Evolutionary conservation across 176 grass and related monocot genomes (phyloP).

Genomic region (Phoenix roebelenii): DNA sequence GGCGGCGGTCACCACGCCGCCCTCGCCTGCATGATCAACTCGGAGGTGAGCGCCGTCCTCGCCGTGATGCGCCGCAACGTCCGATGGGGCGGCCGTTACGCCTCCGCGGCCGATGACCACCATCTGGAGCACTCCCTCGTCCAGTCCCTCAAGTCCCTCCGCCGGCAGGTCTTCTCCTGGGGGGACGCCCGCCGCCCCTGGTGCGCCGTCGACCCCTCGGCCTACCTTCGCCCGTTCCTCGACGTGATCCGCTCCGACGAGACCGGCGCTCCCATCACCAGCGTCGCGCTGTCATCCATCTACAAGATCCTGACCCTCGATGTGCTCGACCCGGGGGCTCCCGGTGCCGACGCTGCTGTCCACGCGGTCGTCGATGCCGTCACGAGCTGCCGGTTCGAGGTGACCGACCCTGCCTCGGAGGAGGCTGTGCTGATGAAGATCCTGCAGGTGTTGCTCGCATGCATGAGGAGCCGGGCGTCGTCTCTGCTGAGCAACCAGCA

Average conservation of each 20-base stretch:
- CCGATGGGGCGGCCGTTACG: conserved; percentile 66
- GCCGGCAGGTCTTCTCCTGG: conserved; percentile 59
- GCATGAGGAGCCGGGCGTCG: conserved; percentile 54
- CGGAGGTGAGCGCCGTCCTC: conserved; percentile 88
- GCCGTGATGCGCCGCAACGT: conserved; percentile 98
- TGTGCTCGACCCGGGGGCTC: conserved; percentile 33
- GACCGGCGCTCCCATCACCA: conserved; percentile 89
- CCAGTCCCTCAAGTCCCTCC: conserved; percentile 60
- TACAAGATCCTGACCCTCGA: conserved; percentile 88
- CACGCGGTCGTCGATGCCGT: conserved; percentile 77
- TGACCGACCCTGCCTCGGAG: conserved; percentile 88
- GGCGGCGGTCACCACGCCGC: neutral
- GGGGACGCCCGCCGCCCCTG: conserved; percentile 16
- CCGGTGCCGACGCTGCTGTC: conserved; percentile 39
- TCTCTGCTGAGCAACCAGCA: conserved; percentile 57
- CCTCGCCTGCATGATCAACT: conserved; percentile 72
- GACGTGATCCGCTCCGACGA: conserved; percentile 91
- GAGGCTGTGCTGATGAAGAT: conserved; percentile 84
- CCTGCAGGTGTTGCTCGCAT: conserved; percentile 78
- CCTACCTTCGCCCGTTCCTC: conserved; percentile 74
- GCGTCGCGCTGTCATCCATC: conserved; percentile 70
- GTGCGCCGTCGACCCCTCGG: conserved; percentile 39
- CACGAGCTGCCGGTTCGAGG: conserved; percentile 83
- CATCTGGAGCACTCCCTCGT: conserved; percentile 68
- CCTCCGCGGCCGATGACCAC: conserved; percentile 45